phyloP scores from a whole-genome alignment of 2,329 filamentous ascomycete species.

The Periglandula ipomoeae region DNA sequence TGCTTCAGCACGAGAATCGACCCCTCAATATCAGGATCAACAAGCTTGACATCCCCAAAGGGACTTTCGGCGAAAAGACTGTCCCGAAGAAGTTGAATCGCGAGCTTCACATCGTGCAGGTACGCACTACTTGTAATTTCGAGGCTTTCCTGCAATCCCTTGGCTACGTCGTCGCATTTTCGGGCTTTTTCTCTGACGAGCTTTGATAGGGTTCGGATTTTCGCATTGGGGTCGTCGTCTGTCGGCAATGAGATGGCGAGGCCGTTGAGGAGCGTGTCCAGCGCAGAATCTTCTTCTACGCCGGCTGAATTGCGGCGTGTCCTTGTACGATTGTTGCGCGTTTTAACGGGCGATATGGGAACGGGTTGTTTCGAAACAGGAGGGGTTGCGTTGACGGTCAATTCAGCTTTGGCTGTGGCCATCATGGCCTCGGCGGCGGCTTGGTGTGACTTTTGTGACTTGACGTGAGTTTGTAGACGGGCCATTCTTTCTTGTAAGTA shows the following conservation, averaged over 20 bases:
- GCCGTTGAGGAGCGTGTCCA: constrained; percentile 38
- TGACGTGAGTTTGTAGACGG: constrained; percentile 31
- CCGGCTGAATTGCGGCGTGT: constrained; percentile 27
- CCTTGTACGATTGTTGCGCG: constrained; percentile 16
- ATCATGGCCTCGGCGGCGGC: constrained; percentile 28
- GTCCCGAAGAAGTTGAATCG: constrained; percentile 40
- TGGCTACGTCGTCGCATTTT: constrained; percentile 35
- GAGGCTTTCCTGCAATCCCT: constrained; percentile 39
- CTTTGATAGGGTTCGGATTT: constrained; percentile 24
- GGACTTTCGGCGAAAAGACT: constrained; percentile 44
- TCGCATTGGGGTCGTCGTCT: constrained; percentile 14
- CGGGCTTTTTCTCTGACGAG: constrained; percentile 28
- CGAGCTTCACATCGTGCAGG: constrained; percentile 37
- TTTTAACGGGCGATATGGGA: constrained; percentile 27
- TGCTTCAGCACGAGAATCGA: constrained; percentile 37
- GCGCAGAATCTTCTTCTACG: constrained; percentile 26
- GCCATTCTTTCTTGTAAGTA: constrained; percentile 40
- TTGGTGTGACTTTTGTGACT: constrained; percentile 38
- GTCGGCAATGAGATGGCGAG: constrained; percentile 35
- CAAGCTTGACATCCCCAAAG: constrained; percentile 37
- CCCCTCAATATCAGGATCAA: constrained; percentile 43
- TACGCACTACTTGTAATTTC: constrained; percentile 33
- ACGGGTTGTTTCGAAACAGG: constrained; percentile 15
- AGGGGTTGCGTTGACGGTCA: constrained; percentile 20
- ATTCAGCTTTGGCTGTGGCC: constrained; percentile 34